Percentiles rank a stretch among this genome's conserved stretches.
These are phyloP conservation scores for Wickerhamomyces alni DNA, from an alignment of 805 yeast genomes.

Conservation along the genomic window DNA sequence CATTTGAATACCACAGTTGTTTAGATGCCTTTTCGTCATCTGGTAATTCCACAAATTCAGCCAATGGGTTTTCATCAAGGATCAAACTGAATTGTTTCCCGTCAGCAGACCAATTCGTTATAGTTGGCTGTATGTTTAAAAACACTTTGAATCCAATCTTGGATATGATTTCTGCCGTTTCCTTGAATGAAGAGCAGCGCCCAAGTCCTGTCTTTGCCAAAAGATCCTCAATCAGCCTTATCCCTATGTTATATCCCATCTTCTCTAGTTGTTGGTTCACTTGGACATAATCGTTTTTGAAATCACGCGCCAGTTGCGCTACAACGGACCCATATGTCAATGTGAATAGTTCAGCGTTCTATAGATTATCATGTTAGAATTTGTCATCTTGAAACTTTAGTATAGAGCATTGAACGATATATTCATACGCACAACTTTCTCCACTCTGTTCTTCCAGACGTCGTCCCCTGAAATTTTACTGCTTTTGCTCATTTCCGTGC, in stretches of 20 bases:
- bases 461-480: conserved; percentile 67
- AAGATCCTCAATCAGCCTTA: conserved; percentile 87
- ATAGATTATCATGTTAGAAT: conserved; percentile 1
- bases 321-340: conserved; percentile 93
- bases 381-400: too few species aligned
- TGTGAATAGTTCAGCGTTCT: conserved; percentile 91
- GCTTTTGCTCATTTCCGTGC: conserved; percentile 31
- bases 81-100: conserved; percentile 68
- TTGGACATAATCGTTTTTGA: conserved; percentile 62
- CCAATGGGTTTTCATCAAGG: conserved; percentile 80
- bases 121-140: conserved; percentile 71
- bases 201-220: conserved; percentile 82
- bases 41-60: conserved; percentile 94
- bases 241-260: conserved; percentile 95
- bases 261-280: conserved; percentile 81
- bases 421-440: conserved; percentile 59
- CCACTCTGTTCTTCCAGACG: conserved; percentile 83
- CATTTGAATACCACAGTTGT: conserved; percentile 89
- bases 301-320: conserved; percentile 83
- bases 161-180: conserved; percentile 80
- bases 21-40: conserved; percentile 62
- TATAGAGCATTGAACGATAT: background rate
- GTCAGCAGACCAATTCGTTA: conserved; percentile 73
- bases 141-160: conserved; percentile 90
- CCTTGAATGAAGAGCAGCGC: conserved; percentile 73